Conservation (phyloP, 225 moss, liverwort and hornwort genomes). For the Ulota crispa region DNA sequence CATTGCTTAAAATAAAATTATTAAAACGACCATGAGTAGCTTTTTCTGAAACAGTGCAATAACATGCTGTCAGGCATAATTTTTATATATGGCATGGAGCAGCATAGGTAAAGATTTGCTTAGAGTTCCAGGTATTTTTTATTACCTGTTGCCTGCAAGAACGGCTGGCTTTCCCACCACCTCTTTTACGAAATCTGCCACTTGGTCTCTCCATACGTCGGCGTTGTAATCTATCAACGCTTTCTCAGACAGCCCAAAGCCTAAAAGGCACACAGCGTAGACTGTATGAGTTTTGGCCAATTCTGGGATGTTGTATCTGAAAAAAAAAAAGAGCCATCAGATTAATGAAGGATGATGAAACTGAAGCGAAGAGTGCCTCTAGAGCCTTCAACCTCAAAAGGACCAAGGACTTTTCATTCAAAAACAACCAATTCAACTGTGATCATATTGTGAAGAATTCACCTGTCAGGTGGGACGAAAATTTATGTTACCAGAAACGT, state of each 20-base stretch:
- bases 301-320: slow-evolving; percentile 78
- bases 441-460: background rate
- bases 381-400: background rate
- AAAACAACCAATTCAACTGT: background rate
- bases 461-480: background rate
- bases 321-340: background rate
- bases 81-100: background rate
- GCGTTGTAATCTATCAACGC: slow-evolving; percentile 69
- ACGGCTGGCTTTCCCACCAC: slow-evolving; percentile 66
- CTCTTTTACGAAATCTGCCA: slow-evolving; percentile 71
- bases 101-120: background rate
- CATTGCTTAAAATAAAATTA: too few relatives aligned
- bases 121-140: background rate
- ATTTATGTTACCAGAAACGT: background rate
- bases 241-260: slow-evolving; percentile 88
- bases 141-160: slow-evolving; percentile 74
- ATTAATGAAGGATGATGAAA: background rate
- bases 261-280: slow-evolving; percentile 78
- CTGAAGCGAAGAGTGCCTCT: background rate
- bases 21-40: background rate
- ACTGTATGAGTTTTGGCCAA: slow-evolving; percentile 79
- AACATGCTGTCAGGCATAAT: background rate
- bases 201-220: slow-evolving; percentile 75
- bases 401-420: too few relatives aligned
- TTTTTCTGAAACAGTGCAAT: background rate